Percentiles rank a stretch among this genome's conserved stretches.
These are phyloP conservation scores for Yamadazyma taylorii DNA, from an alignment of 1,139 yeast species.

Conservation along the genomic window DNA sequence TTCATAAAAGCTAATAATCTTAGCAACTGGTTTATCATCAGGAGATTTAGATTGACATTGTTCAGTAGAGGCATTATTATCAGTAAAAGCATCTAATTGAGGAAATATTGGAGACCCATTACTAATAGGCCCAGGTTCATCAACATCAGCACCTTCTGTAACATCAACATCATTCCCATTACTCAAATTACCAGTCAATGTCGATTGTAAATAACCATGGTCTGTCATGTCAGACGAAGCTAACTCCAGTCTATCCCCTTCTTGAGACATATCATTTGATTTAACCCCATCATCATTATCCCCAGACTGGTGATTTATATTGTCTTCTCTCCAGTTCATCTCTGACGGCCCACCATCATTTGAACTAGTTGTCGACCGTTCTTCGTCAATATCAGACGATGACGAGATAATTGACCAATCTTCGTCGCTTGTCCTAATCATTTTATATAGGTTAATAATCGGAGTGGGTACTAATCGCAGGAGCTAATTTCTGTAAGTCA, in stretches of 20 bases:
- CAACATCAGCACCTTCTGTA: background rate
- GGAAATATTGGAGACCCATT: background rate
- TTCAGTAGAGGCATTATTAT: background rate
- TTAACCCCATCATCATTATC: too few species aligned
- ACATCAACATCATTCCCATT: too few species aligned
- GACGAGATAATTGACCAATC: conserved; percentile 51
- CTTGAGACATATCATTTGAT: too few species aligned
- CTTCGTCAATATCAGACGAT: conserved; percentile 42
- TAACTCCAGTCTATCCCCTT: too few species aligned
- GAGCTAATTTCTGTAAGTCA: too few species aligned
- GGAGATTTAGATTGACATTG: background rate
- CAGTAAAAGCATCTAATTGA: background rate
- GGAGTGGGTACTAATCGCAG: too few species aligned
- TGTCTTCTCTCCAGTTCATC: background rate
- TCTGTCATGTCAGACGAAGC: too few species aligned
- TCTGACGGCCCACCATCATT: conserved; percentile 1
- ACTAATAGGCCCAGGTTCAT: background rate
- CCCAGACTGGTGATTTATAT: too few species aligned
- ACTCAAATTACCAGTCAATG: too few species aligned
- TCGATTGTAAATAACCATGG: too few species aligned
- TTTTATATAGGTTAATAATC: too few species aligned
- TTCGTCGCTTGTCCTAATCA: conserved; percentile 25
- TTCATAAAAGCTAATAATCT: conserved; percentile 28
- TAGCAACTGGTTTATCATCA: conserved; percentile 9
- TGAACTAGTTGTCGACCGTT: conserved; percentile 27